These are phyloP conservation scores for Nymphaea thermarum DNA, from an alignment of 164 flowering plant species.

Conservation along the genomic window DNA sequence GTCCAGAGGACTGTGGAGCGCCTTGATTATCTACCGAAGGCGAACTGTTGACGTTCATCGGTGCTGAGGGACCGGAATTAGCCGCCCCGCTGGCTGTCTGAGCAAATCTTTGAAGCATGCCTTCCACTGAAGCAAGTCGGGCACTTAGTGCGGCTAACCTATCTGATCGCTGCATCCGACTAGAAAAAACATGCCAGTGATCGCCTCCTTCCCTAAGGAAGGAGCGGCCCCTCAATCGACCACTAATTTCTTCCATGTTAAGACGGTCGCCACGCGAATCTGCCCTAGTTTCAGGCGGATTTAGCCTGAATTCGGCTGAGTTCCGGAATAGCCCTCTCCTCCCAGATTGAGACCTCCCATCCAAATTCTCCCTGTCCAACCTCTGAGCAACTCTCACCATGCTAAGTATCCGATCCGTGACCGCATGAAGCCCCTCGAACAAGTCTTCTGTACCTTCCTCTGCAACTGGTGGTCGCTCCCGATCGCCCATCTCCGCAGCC, in stretches of 20 bases:
- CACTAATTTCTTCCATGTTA: constrained; percentile 7
- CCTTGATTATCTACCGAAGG: constrained; percentile 7
- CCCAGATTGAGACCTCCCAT: not conserved
- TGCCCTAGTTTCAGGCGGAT: constrained; percentile 7
- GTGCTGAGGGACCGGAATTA: constrained; percentile 12
- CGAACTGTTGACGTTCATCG: constrained; percentile 7
- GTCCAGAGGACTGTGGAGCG: not conserved
- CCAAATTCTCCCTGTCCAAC: constrained; percentile 6
- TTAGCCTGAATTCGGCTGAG: constrained; percentile 3
- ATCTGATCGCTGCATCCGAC: constrained; percentile 12
- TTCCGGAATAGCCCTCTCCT: constrained; percentile 8
- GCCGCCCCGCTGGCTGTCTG: not conserved
- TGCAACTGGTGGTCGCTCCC: not conserved
- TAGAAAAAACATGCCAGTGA: constrained; percentile 7
- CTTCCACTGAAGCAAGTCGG: constrained; percentile 8
- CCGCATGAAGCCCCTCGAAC: not conserved
- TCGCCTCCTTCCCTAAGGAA: constrained; percentile 11
- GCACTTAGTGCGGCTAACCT: constrained; percentile 15
- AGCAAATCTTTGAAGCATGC: constrained; percentile 7
- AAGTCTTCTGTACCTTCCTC: not conserved
- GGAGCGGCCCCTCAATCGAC: constrained; percentile 8
- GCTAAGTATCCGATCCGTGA: constrained; percentile 1
- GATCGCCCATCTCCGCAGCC: not conserved
- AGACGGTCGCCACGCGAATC: constrained; percentile 2
- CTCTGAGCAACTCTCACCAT: constrained; percentile 14